phyloP scores from a whole-genome alignment of 805 yeast species.

The Candida morakotiae region DNA sequence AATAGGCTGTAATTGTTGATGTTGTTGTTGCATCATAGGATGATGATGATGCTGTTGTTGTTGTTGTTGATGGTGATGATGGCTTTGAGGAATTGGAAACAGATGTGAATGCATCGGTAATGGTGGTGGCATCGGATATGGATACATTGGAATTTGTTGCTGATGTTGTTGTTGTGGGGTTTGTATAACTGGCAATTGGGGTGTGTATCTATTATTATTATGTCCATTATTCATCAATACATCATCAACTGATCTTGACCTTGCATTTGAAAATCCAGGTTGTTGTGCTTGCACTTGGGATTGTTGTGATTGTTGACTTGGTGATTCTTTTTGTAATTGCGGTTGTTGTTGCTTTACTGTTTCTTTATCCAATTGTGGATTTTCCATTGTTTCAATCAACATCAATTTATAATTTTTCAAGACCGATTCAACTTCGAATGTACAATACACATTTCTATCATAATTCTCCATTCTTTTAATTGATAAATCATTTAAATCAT shows the following conservation, averaged over 20 bases:
- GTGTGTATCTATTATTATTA: not conserved
- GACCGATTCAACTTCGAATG: slow-evolving; percentile 15
- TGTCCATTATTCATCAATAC: not conserved
- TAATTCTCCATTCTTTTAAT: not conserved
- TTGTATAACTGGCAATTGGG: not conserved
- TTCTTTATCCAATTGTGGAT: not conserved
- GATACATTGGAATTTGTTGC: not conserved
- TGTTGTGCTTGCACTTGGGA: not conserved
- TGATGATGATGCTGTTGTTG: not conserved
- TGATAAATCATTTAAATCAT: slow-evolving; percentile 3
- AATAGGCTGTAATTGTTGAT: not conserved
- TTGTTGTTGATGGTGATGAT: not conserved
- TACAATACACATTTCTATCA: slow-evolving; percentile 10
- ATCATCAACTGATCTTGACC: not conserved
- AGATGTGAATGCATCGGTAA: not conserved
- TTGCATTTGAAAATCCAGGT: not conserved
- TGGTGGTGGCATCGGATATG: not conserved
- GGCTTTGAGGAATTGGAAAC: not conserved
- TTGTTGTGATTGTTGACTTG: not conserved
- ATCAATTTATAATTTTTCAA: slow-evolving; percentile 8
- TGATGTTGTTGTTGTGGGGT: not conserved
- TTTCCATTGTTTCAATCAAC: not conserved
- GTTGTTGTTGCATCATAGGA: not conserved
- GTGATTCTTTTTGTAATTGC: not conserved
- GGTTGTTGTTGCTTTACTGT: not conserved